Conservation (phyloP, 148 eudicot genomes). For the Vaccinium vitisidaea region DNA sequence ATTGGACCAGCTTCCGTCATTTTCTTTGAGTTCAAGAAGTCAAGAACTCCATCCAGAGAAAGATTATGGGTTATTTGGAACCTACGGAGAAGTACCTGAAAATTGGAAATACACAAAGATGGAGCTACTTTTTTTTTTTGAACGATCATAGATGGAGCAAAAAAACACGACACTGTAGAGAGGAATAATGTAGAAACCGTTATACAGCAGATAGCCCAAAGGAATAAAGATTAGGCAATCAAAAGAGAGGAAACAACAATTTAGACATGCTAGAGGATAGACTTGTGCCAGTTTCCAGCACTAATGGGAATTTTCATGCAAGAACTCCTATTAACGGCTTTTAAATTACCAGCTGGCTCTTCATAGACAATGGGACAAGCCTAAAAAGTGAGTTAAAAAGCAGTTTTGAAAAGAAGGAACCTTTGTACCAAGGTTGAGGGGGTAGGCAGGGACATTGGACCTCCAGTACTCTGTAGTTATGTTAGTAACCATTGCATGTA, state of each 20-base stretch:
- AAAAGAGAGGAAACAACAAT: not conserved
- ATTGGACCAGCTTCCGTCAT: constrained; percentile 98
- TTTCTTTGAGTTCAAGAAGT: constrained; percentile 82
- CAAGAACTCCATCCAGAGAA: constrained; percentile 93
- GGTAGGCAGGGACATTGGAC: not conserved
- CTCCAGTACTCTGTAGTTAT: not conserved
- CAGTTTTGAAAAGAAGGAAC: not conserved
- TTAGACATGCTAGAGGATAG: not conserved
- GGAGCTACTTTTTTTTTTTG: not conserved
- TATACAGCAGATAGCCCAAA: not conserved
- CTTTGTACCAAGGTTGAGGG: not conserved
- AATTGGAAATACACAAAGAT: constrained; percentile 10
- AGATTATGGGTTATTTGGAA: constrained; percentile 90
- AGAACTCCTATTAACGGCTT: too few species aligned
- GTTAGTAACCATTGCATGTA: not conserved
- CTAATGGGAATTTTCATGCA: not conserved
- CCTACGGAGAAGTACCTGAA: constrained; percentile 82
- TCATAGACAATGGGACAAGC: not conserved
- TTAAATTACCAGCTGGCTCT: not conserved
- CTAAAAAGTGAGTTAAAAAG: not conserved
- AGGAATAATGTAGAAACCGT: not conserved
- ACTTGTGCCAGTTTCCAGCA: not conserved
- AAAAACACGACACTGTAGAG: not conserved
- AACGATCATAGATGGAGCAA: not conserved
- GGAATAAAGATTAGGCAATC: not conserved